These are phyloP conservation scores for Lyophyllum decastes DNA, from an alignment of 768 basidiomycete species.

Conservation along the genomic window DNA sequence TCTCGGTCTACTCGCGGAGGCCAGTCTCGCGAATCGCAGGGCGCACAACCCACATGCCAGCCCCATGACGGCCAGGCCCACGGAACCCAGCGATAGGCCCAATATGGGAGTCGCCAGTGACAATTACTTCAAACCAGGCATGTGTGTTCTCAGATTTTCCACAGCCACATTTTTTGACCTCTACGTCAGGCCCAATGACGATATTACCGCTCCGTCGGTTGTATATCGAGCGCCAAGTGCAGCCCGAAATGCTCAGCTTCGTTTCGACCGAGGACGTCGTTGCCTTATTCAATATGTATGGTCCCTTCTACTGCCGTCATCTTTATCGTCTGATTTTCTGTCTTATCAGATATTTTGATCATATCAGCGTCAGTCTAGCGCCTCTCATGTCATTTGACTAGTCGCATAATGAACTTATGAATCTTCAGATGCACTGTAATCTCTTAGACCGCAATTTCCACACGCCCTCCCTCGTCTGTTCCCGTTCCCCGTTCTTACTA, in stretches of 20 bases:
- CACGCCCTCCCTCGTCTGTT: slow-evolving; percentile 91
- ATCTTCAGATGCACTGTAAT: slow-evolving; percentile 69
- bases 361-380: slow-evolving; percentile 60
- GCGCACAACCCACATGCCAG: slow-evolving; percentile 48
- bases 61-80: slow-evolving; percentile 39
- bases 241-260: slow-evolving; percentile 93
- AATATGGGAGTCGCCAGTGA: slow-evolving; percentile 82
- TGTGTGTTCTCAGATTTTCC: slow-evolving; percentile 28
- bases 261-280: slow-evolving; percentile 88
- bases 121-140: slow-evolving; percentile 89
- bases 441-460: slow-evolving; percentile 88
- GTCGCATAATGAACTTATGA: slow-evolving; percentile 14
- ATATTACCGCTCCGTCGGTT: slow-evolving; percentile 80
- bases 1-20: slow-evolving; percentile 89
- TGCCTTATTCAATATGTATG: slow-evolving; percentile 87
- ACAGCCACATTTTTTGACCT: not conserved
- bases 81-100: slow-evolving; percentile 38
- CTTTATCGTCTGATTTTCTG: slow-evolving; percentile 9
- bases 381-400: not conserved
- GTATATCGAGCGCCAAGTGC: slow-evolving; percentile 86
- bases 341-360: slow-evolving; percentile 64
- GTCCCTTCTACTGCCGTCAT: slow-evolving; percentile 19
- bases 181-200: slow-evolving; percentile 76
- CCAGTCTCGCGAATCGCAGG: slow-evolving; percentile 74
- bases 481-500: slow-evolving; percentile 90